Evolutionary conservation across 2,329 filamentous ascomycete genomes (phyloP).

Genomic region (Volutella citrinella): DNA sequence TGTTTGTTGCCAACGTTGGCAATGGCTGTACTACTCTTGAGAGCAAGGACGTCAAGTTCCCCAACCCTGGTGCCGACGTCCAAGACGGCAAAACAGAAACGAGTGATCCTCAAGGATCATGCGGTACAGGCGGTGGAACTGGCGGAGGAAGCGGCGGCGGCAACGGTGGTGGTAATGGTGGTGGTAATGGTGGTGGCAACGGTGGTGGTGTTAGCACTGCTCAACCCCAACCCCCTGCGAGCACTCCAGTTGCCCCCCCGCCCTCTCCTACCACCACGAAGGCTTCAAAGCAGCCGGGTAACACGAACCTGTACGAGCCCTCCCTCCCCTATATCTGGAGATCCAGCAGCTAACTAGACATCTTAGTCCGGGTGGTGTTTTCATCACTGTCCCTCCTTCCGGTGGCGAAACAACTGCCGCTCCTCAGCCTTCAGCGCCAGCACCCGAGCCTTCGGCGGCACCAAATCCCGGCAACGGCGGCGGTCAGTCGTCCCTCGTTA

Average conservation of each 20-base stretch:
- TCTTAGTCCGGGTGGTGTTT: slow-evolving; percentile 41
- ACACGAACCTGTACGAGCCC: no score
- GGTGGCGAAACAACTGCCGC: slow-evolving; percentile 19
- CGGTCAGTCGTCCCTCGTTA: slow-evolving; percentile 11
- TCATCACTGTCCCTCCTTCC: slow-evolving; percentile 34
- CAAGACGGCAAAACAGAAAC: slow-evolving; percentile 34
- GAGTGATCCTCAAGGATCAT: slow-evolving; percentile 34
- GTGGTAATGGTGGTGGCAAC: slow-evolving; percentile 4
- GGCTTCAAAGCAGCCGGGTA: slow-evolving; percentile 16
- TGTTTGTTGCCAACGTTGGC: slow-evolving; percentile 70
- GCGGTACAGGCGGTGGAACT: slow-evolving; percentile 16
- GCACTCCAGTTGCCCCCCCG: slow-evolving; percentile 11
- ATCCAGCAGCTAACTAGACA: no score
- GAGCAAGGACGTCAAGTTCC: slow-evolving; percentile 59
- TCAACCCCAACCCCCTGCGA: neutral
- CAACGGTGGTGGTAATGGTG: slow-evolving; percentile 5
- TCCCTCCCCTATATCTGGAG: slow-evolving; percentile 5
- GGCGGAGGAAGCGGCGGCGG: slow-evolving; percentile 10
- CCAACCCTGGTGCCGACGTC: slow-evolving; percentile 60
- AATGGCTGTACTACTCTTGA: slow-evolving; percentile 59
- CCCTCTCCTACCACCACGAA: slow-evolving; percentile 9
- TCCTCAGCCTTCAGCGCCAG: slow-evolving; percentile 9
- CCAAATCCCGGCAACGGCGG: slow-evolving; percentile 12
- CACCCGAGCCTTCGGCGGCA: slow-evolving; percentile 2
- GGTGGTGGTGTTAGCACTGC: slow-evolving; percentile 8